Base-by-base conservation (phyloP, 345 rosid species). In the Lepidium didymum region DNA sequence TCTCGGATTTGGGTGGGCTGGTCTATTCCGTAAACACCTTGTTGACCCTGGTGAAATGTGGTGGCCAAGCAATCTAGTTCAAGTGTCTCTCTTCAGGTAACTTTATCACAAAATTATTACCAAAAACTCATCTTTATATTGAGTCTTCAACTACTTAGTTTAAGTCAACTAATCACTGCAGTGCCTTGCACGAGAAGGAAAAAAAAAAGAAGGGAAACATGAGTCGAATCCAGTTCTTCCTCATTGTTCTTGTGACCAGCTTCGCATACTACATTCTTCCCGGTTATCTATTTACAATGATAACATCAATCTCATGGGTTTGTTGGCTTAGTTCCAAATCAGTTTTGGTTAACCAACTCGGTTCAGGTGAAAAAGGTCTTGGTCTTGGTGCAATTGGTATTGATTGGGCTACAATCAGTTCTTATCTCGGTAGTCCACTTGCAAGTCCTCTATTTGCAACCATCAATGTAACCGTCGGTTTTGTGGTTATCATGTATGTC, bases 41-140 rank as follows among this genome's bases (percentile, higher is more conserved):
- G 86, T 91, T 29, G 97, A 91, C 74, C 97, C 97, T 8, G 89
- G 81, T 52, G 97, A 81, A 27, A 90, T 90, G 95, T 90, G 97
- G 97, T 88, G 97, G 97, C 97, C 97, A 0, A 3, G 41, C 47
- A 85, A 85, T 77, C 73, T 91, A 38, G 92, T 91, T 67, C 90
- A 85, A 65, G 97, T 88, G 62, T 91, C 92, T 10, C 64, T 91
- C 41, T 91, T 91, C 84, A 75, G 88, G 96, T 90, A 77, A 34
- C 10, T 13, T 23, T 56, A 38, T 14, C 16, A 42, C 40, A 52
- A 5, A 69, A 41, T 31, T 19, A 10, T 69, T 27, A 7, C 31
- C 31, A 18, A 41, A 9, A 19, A 4, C 0, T 25, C 41, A 46
- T 42, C 35, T 34, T 53, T 3, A 27, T 45, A 5, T 44, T 52